Percentiles rank a stretch among this genome's conserved stretches.
phyloP scores from a whole-genome alignment of 179 eudicot genomes.

The Amaranthus tricolor region DNA sequence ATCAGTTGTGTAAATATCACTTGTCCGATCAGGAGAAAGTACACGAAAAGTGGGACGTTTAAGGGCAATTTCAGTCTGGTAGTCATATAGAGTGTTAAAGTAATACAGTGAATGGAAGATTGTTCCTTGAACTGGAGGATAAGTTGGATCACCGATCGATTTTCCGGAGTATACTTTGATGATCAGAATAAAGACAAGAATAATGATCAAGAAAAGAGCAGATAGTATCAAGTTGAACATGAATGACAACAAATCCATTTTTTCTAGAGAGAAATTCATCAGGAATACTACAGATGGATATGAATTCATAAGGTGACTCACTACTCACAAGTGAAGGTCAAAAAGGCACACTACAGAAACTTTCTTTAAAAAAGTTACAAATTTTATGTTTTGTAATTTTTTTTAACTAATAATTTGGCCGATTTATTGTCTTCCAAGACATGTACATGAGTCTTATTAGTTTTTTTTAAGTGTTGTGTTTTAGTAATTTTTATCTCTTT shows the following conservation, averaged over 20 bases:
- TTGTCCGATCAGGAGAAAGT: slow-evolving; percentile 41
- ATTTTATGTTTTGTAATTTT: no score
- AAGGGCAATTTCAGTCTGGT: slow-evolving; percentile 37
- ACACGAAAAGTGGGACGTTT: slow-evolving; percentile 54
- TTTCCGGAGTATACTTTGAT: slow-evolving; percentile 26
- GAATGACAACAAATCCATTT: slow-evolving; percentile 20
- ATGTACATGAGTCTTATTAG: no score
- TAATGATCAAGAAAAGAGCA: neutral
- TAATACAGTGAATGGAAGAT: slow-evolving; percentile 21
- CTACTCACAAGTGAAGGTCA: no score
- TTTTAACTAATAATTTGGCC: no score
- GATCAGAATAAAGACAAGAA: neutral
- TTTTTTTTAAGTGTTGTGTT: no score
- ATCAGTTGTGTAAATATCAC: slow-evolving; percentile 59
- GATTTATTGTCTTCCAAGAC: no score
- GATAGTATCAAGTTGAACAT: slow-evolving; percentile 2
- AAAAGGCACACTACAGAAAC: no score
- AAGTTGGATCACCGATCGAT: slow-evolving; percentile 18
- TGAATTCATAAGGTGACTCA: no score
- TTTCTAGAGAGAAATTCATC: no score
- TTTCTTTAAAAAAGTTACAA: no score
- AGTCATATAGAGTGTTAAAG: slow-evolving; percentile 24
- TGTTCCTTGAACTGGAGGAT: slow-evolving; percentile 33
- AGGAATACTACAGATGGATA: no score
- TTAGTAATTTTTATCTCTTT: no score